Percentiles rank a stretch among this genome's conserved stretches.
Evolutionary conservation across 2,329 filamentous ascomycete species (phyloP).

Genomic region (Fusarium udum): DNA sequence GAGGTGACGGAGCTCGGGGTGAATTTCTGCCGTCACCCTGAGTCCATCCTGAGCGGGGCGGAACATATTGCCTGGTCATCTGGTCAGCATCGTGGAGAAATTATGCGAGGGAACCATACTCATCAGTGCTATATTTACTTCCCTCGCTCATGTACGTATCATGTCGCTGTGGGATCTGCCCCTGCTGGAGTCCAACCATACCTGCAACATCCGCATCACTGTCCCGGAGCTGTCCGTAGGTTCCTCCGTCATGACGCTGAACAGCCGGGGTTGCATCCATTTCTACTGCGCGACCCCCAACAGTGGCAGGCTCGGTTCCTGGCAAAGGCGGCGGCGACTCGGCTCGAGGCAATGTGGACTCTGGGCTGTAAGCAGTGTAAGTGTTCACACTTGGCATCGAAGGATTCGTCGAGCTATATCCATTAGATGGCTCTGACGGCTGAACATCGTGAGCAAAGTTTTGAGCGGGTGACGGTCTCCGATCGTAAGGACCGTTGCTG

Average conservation of each 20-base stretch:
- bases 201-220: slow-evolving; percentile 78
- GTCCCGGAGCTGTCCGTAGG: slow-evolving; percentile 63
- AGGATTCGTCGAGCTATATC: slow-evolving; percentile 46
- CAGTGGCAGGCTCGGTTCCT: slow-evolving; percentile 51
- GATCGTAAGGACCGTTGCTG: slow-evolving; percentile 51
- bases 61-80: slow-evolving; percentile 58
- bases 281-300: slow-evolving; percentile 75
- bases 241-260: slow-evolving; percentile 54
- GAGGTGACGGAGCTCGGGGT: slow-evolving; percentile 58
- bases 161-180: slow-evolving; percentile 52
- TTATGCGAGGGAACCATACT: slow-evolving; percentile 59
- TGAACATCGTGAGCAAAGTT: slow-evolving; percentile 53
- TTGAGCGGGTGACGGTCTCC: slow-evolving; percentile 50
- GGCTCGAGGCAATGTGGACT: slow-evolving; percentile 64
- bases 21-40: slow-evolving; percentile 55
- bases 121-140: slow-evolving; percentile 77
- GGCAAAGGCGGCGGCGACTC: slow-evolving; percentile 72
- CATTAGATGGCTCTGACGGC: slow-evolving; percentile 48
- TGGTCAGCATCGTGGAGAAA: neutral
- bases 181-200: slow-evolving; percentile 77
- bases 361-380: slow-evolving; percentile 57
- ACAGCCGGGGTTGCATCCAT: slow-evolving; percentile 75
- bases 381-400: slow-evolving; percentile 47
- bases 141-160: slow-evolving; percentile 69
- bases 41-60: slow-evolving; percentile 67